These are phyloP conservation scores for Rhynchosporium secalis DNA, from an alignment of 2,329 filamentous ascomycete species.

Conservation along the genomic window DNA sequence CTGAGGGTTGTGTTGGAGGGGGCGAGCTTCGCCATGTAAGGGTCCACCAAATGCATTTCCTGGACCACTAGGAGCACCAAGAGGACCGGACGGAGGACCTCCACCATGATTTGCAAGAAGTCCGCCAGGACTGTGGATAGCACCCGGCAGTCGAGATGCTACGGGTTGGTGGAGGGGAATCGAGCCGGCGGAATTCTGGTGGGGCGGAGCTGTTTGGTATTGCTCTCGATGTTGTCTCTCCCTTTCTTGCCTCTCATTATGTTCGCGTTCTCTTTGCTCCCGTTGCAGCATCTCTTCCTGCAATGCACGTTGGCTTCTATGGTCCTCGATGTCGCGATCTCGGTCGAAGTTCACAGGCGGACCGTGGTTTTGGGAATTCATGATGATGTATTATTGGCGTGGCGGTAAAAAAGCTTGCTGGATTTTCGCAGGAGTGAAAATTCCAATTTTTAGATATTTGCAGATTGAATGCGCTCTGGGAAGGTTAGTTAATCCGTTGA, in stretches of 20 bases:
- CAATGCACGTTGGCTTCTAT: slow-evolving; percentile 55
- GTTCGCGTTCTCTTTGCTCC: slow-evolving; percentile 37
- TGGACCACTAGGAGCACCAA: slow-evolving; percentile 40
- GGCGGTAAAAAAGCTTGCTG: neutral
- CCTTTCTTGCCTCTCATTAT: slow-evolving; percentile 50
- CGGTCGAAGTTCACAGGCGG: slow-evolving; percentile 36
- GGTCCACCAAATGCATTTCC: slow-evolving; percentile 53
- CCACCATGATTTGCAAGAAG: slow-evolving; percentile 74
- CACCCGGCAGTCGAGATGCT: slow-evolving; percentile 74
- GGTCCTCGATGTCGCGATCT: slow-evolving; percentile 51
- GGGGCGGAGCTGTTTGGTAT: slow-evolving; percentile 66
- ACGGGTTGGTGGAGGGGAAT: slow-evolving; percentile 94
- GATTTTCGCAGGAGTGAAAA: neutral
- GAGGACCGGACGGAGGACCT: slow-evolving; percentile 52
- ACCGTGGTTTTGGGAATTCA: slow-evolving; percentile 40
- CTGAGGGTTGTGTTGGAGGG: slow-evolving; percentile 54
- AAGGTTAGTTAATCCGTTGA: slow-evolving; percentile 1
- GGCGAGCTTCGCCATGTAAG: slow-evolving; percentile 54
- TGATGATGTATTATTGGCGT: slow-evolving; percentile 15
- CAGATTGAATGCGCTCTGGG: slow-evolving; percentile 7
- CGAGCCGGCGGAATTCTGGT: slow-evolving; percentile 84
- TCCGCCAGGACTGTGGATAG: slow-evolving; percentile 90
- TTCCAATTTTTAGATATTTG: neutral
- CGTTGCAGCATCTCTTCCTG: slow-evolving; percentile 56
- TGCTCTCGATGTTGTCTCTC: slow-evolving; percentile 64